Percentiles rank a stretch among this genome's conserved stretches.
Conservation (phyloP, 495 filamentous ascomycete species). For the Aspergillus cristatus region DNA sequence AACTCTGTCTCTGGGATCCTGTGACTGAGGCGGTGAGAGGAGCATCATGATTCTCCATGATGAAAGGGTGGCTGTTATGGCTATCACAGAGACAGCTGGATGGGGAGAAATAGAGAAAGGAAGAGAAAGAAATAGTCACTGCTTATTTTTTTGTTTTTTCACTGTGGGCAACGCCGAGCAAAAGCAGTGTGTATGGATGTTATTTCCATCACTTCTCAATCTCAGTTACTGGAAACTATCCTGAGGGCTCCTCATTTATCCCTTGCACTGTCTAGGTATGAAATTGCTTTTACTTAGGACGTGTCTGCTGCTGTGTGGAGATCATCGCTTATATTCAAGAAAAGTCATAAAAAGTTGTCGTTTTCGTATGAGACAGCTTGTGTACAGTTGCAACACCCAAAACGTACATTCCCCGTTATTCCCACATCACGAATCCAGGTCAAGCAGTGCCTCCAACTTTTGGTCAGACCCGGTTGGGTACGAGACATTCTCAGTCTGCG, state of each 20-base stretch:
- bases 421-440: constrained; percentile 29
- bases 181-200: neutral
- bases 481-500: constrained; percentile 10
- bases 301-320: too few relatives aligned
- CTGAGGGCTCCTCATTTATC: too few relatives aligned
- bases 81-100: neutral
- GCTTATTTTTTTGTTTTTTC: neutral
- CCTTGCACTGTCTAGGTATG: too few relatives aligned
- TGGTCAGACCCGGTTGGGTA: constrained; percentile 22
- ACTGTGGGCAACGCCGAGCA: neutral
- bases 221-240: neutral
- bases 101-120: neutral
- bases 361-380: too few relatives aligned
- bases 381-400: too few relatives aligned
- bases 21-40: neutral
- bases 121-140: constrained; percentile 1
- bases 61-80: too few relatives aligned
- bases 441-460: constrained; percentile 28
- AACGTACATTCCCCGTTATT: too few relatives aligned
- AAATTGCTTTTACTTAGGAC: too few relatives aligned
- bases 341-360: too few relatives aligned
- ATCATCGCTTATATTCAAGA: too few relatives aligned
- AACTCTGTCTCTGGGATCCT: constrained; percentile 9
- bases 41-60: constrained; percentile 4
- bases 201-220: neutral